A percentile compares a stretch with the other conserved stretches of the same genome.
phyloP scores from a whole-genome alignment of 257 asterid species.

The Solanum tacnaense region DNA sequence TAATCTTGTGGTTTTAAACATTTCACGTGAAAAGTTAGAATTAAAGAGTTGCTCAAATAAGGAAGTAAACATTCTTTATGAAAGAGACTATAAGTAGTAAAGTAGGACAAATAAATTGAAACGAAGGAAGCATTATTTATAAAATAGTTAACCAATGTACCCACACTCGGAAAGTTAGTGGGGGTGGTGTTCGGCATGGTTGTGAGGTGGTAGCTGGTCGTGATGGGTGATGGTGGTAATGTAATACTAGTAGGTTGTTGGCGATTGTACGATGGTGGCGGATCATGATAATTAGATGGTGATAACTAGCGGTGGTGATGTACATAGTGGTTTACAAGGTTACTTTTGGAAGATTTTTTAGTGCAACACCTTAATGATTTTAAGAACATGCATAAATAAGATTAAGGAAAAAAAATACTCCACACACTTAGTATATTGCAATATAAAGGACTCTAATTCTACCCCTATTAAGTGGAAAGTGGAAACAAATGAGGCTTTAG shows the following conservation, averaged over 20 bases:
- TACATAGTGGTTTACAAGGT: background rate
- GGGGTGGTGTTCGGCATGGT: background rate
- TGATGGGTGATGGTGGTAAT: background rate
- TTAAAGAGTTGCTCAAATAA: background rate
- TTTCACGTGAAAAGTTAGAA: no score
- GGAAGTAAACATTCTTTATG: background rate
- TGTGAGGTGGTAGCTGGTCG: background rate
- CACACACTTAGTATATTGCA: background rate
- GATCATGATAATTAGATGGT: background rate
- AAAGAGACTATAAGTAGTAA: no score
- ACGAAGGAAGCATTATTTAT: no score
- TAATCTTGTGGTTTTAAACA: no score
- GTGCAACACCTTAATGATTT: background rate
- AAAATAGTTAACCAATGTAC: background rate
- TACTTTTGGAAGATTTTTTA: background rate
- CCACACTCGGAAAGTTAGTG: background rate
- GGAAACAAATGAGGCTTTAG: background rate
- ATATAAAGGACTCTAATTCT: background rate
- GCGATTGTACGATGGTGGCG: background rate
- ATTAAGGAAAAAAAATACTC: no score
- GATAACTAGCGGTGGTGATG: background rate
- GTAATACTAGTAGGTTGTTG: background rate
- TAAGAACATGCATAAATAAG: background rate
- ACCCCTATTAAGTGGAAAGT: background rate
- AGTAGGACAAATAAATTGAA: background rate